Base-by-base conservation (phyloP, 352 stramenopile genomes). In the Phytophthora cactorum region DNA sequence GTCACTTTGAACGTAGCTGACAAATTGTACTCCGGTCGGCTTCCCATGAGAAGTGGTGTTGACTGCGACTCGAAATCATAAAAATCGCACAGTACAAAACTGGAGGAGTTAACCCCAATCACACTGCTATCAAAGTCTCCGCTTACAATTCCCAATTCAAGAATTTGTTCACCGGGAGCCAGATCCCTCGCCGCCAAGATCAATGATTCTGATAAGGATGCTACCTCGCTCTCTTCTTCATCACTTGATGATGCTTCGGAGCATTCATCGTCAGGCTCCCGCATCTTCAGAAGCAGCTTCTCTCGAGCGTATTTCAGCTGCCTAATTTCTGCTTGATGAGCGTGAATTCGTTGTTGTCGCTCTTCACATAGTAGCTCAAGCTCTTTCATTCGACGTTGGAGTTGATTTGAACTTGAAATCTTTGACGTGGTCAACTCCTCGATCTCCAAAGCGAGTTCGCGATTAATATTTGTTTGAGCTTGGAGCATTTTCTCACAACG, bases 51-150 rank as follows among this genome's bases (percentile, higher is more conserved):
- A 32, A 98, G 72, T 27, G 93, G 78, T 38, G 93, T 98, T 45
- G 92, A 88, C 73, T 98, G 92, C 1, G 91, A 97, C 68, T 98
- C 93, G 60, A 97, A 98, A 65, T 98, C 91, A 65, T 96, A 98
- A 60, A 98, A 98, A 59, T 98, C 95, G 32, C 96, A 91, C 15
- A 98, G 63, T 6, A 97, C 78, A 63, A 98, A 98, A 12, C 92
- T 97, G 1, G 90, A 97, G 2, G 84, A 77, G 55, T 84, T 93
- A 12, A 73, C 70, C 6, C 79, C 79, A 49, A 97, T 72, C 44
- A 81, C 79, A 10, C 52, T 84, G 34, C 67, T 78, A 58, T 97
- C 86, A 47, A 98, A 92, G 31, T 73, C 75, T 5, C 74, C 93
- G 11, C 70, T 78, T 53, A 95, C 34, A 56, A 98, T 84, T 70